Conservation (phyloP, 495 filamentous ascomycete species). For the Baudoinia panamericana region DNA sequence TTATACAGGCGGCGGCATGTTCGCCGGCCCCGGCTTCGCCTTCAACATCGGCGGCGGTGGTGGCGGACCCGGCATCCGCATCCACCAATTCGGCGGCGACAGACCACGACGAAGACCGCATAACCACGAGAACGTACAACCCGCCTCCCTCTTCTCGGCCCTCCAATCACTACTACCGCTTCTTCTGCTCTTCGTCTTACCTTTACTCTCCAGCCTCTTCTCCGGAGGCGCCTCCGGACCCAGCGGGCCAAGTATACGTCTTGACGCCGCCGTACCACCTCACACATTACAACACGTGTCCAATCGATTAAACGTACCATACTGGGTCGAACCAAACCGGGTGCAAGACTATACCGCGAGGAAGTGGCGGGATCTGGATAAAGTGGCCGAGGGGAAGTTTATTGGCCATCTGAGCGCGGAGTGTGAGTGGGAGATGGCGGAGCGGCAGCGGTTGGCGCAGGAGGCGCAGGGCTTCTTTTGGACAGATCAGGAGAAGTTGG, state of each 20-base stretch:
- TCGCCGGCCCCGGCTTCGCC: conserved; percentile 72
- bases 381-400: conserved; percentile 58
- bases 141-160: conserved; percentile 12
- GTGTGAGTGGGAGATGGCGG: conserved; percentile 56
- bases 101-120: conserved; percentile 28
- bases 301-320: conserved; percentile 55
- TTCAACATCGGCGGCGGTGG: conserved; percentile 68
- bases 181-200: conserved; percentile 76
- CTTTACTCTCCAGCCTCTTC: conserved; percentile 71
- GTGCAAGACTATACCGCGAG: conserved; percentile 51
- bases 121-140: conserved; percentile 18
- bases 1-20: conserved; percentile 36
- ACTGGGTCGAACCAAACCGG: conserved; percentile 71
- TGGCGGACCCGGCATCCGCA: conserved; percentile 33
- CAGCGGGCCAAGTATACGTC: conserved; percentile 53
- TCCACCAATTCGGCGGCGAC: conserved; percentile 43
- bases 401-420: conserved; percentile 48
- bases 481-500: conserved; percentile 64
- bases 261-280: conserved; percentile 48
- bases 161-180: conserved; percentile 64
- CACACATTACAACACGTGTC: conserved; percentile 63
- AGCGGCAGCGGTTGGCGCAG: conserved; percentile 52
- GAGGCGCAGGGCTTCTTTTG: conserved; percentile 85
- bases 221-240: conserved; percentile 42
- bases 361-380: conserved; percentile 62